Conservation (phyloP, 2,329 filamentous ascomycete species). For the Pseudogymnoascus sp. region DNA sequence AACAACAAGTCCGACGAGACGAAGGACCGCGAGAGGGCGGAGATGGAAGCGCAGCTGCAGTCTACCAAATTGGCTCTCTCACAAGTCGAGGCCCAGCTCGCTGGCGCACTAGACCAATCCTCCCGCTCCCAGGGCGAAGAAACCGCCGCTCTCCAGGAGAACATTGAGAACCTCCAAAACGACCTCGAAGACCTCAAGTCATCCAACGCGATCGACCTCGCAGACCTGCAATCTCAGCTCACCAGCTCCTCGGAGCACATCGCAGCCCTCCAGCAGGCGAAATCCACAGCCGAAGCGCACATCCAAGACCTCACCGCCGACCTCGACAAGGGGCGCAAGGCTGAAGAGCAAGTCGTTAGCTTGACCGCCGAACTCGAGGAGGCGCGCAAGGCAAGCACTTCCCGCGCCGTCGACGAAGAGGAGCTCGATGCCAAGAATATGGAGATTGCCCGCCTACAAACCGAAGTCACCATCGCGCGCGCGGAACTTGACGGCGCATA, state of each 20-base stretch:
- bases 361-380: constrained; percentile 22
- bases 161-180: background rate
- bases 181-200: constrained; percentile 22
- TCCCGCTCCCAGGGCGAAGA: background rate
- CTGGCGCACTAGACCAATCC: constrained; percentile 23
- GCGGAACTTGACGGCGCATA: constrained; percentile 94
- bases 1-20: constrained; percentile 78
- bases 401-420: constrained; percentile 36
- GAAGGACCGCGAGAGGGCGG: constrained; percentile 57
- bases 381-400: constrained; percentile 26
- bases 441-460: constrained; percentile 59
- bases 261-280: background rate
- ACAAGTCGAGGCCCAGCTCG: constrained; percentile 26
- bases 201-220: constrained; percentile 22
- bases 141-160: background rate
- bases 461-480: constrained; percentile 80
- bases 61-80: constrained; percentile 25
- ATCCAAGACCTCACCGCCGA: constrained; percentile 22
- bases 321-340: constrained; percentile 20
- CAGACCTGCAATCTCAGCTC: constrained; percentile 25
- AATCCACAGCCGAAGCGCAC: constrained; percentile 19
- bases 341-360: constrained; percentile 14
- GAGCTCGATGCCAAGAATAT: constrained; percentile 51
- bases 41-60: constrained; percentile 51
- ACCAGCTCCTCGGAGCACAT: constrained; percentile 13